These are phyloP conservation scores for Periglandula ipomoeae DNA, from an alignment of 2,329 filamentous ascomycete species.

Conservation along the genomic window DNA sequence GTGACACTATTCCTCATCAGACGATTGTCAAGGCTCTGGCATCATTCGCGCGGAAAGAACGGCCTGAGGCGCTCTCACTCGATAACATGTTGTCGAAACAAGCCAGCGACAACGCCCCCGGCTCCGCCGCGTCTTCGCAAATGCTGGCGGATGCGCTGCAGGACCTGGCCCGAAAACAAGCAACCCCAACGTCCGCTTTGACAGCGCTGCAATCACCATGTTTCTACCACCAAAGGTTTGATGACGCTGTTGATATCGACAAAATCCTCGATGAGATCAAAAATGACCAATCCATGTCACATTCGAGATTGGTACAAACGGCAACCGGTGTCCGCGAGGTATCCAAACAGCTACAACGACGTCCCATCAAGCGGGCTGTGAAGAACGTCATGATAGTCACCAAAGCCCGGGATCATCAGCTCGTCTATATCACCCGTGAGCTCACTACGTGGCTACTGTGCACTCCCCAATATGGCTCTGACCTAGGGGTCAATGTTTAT, in stretches of 20 bases:
- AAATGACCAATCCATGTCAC: constrained; percentile 80
- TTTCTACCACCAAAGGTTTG: constrained; percentile 96
- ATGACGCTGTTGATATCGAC: constrained; percentile 89
- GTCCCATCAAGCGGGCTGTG: constrained; percentile 85
- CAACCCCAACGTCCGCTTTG: constrained; percentile 34
- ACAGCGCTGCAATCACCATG: constrained; percentile 77
- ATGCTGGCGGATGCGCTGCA: constrained; percentile 54
- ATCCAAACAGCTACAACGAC: constrained; percentile 85
- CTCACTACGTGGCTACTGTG: constrained; percentile 78
- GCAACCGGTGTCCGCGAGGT: constrained; percentile 93
- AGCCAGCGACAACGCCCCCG: constrained; percentile 25
- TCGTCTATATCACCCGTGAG: constrained; percentile 83
- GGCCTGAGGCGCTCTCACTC: constrained; percentile 54
- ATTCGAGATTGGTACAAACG: constrained; percentile 89
- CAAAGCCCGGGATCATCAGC: constrained; percentile 88
- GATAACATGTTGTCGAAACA: constrained; percentile 47
- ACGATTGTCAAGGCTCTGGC: constrained; percentile 77
- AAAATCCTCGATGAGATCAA: constrained; percentile 92
- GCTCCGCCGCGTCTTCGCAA: constrained; percentile 43
- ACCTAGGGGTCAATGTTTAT: constrained; percentile 91
- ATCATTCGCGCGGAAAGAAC: constrained; percentile 52
- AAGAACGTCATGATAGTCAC: constrained; percentile 97
- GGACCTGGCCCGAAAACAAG: constrained; percentile 37
- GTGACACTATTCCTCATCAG: constrained; percentile 61
- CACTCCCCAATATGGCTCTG: constrained; percentile 81